These are phyloP conservation scores for Populus tremula DNA, from an alignment of 345 rosid species.

Conservation along the genomic window DNA sequence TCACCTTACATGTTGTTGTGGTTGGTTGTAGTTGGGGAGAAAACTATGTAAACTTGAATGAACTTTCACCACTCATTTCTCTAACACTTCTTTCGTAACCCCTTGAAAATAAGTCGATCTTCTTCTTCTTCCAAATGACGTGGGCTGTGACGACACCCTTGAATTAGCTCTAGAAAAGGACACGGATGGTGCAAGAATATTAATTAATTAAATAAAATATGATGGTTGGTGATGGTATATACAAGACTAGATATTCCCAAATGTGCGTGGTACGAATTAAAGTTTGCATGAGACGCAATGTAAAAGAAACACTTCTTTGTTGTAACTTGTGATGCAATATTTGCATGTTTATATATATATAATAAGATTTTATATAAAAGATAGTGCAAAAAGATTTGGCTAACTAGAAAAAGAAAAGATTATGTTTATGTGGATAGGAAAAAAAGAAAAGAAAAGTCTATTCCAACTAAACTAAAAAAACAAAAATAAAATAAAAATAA, in stretches of 20 bases:
- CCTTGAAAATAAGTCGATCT: background rate
- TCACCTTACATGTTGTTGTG: slow-evolving; percentile 17
- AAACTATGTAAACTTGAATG: background rate
- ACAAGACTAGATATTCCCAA: background rate
- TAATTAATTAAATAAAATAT: background rate
- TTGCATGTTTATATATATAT: too few species aligned
- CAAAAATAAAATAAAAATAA: too few species aligned
- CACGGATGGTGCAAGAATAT: background rate
- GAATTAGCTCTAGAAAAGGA: background rate
- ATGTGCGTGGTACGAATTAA: background rate
- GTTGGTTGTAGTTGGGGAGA: slow-evolving; percentile 17
- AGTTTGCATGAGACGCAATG: slow-evolving; percentile 5
- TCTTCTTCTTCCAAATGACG: background rate
- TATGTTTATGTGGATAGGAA: too few species aligned
- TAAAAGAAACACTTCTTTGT: background rate
- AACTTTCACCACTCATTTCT: background rate
- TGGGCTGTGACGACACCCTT: slow-evolving; percentile 5
- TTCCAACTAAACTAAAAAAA: too few species aligned
- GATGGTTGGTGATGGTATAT: background rate
- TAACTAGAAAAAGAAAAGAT: too few species aligned
- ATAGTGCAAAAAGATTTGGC: too few species aligned
- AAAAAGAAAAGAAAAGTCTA: too few species aligned
- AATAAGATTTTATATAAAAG: too few species aligned
- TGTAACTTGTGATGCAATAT: slow-evolving; percentile 14
- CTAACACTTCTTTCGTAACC: background rate